Percentiles rank a stretch among this genome's conserved stretches.
These are phyloP conservation scores for Papiliotrema terrestris DNA, from an alignment of 1,284 basidiomycete species.

Conservation along the genomic window DNA sequence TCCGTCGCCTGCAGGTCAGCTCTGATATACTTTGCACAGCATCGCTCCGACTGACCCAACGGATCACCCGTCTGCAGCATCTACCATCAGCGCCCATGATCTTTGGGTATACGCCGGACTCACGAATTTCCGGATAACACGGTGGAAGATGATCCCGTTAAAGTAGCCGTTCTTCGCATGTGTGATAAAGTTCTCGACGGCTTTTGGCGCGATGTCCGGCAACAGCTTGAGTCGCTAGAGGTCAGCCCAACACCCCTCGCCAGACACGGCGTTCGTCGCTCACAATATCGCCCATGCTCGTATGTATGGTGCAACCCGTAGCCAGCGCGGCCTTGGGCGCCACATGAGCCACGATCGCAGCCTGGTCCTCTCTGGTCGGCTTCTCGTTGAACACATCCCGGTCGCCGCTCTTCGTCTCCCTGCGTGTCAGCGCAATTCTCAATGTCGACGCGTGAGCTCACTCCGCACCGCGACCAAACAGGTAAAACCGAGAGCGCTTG, in stretches of 20 bases:
- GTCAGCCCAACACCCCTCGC: conserved; percentile 1
- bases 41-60: conserved; percentile 43
- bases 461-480: conserved; percentile 92
- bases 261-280: too few relatives aligned
- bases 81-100: conserved; percentile 30
- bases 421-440: conserved; percentile 37
- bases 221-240: conserved; percentile 70
- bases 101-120: conserved; percentile 11
- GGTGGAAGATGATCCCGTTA: conserved; percentile 93
- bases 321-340: conserved; percentile 59
- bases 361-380: conserved; percentile 93
- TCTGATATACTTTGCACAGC: too few relatives aligned
- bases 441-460: conserved; percentile 49
- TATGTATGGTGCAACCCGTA: conserved; percentile 76
- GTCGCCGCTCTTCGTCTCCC: conserved; percentile 80
- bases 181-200: conserved; percentile 96
- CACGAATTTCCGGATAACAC: conserved; percentile 93
- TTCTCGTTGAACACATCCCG: conserved; percentile 98
- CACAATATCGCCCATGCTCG: conserved; percentile 85
- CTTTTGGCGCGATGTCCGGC: conserved; percentile 85
- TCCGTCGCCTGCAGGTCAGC: conserved; percentile 66
- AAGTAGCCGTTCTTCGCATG: conserved; percentile 82
- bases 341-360: conserved; percentile 69
- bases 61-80: conserved; percentile 99
- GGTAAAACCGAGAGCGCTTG: conserved; percentile 91